Evolutionary conservation across 1,284 basidiomycete species (phyloP), one percentile per base, ranked within the genome.

Genomic region (Pulveroboletus sp.): DNA sequence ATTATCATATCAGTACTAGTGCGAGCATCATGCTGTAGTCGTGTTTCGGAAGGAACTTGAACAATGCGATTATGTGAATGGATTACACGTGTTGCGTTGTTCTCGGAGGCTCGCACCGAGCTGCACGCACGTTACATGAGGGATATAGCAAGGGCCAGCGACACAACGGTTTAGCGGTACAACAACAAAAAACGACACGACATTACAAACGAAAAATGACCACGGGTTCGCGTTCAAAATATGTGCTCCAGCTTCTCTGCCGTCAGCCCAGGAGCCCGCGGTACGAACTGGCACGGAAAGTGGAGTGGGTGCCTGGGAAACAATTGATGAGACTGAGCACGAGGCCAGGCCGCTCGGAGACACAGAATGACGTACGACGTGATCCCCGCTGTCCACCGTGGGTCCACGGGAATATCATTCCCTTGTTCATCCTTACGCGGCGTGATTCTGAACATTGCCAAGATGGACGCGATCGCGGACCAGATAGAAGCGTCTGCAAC

Each of bases 401-500:
- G 67, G 10, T 64, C 52, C 18, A 70, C 64, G 7, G 28, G 45
- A n/a, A 74, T 45, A 2, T 68, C 60, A 7, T 70, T 66, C 20
- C 69, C 72, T 31, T 60, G 50, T 22, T 57, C 58, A 45, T 75
- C 70, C 44, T 62, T 67, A n/a, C 60, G 61, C 14, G 61, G 64
- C 39, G 24, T 50, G 38, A 73, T 72, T 18, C 53, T 56, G 39
- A 74, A 74, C 6, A 64, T 44, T 4, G 72, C 63, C 20, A 75
- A 52, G n/a, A 74, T 62, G 28, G 67, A 62, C 29, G 55, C 73
- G 1, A 73, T 65, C 12, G 63, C 69, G 8, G 73, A 71, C 66
- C 69, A 75, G 22, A 74, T 3, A 1, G 70, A 69, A 6, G 66
- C 69, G 26, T 74, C 72, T 22, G 73, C 72, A 24, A 72, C 46